These are phyloP conservation scores for Epichloe bromicola DNA, from an alignment of 2,329 filamentous ascomycete species.

Conservation along the genomic window DNA sequence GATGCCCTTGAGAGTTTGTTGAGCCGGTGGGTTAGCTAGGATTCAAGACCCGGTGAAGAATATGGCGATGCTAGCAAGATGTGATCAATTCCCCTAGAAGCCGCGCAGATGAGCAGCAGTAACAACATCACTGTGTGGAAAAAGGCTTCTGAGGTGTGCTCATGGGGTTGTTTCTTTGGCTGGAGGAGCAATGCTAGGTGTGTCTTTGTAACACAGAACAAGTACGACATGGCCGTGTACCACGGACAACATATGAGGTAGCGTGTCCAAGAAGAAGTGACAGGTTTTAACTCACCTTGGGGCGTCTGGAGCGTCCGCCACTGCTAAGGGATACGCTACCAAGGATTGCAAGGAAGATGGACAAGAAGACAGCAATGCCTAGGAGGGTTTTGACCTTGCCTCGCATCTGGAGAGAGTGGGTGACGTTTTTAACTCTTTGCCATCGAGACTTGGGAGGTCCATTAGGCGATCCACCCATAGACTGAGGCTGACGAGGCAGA, in stretches of 20 bases:
- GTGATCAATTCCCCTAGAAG: too few species aligned
- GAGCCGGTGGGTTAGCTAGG: not conserved
- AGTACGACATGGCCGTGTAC: too few species aligned
- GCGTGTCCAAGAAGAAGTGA: not conserved
- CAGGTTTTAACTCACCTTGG: conserved; percentile 17
- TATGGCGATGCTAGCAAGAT: not conserved
- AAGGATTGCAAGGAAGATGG: conserved; percentile 16
- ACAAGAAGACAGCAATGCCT: conserved; percentile 20
- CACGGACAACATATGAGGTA: too few species aligned
- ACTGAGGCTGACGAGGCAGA: conserved; percentile 30
- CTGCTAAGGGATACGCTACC: conserved; percentile 9
- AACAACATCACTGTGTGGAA: too few species aligned
- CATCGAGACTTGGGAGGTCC: conserved; percentile 14
- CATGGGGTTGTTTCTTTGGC: too few species aligned
- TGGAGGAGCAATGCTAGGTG: not conserved
- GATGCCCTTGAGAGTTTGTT: conserved; percentile 10
- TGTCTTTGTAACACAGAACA: not conserved
- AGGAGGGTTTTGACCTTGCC: conserved; percentile 18
- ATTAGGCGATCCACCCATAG: conserved; percentile 26
- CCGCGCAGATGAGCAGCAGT: too few species aligned
- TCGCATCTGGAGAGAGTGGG: conserved; percentile 10
- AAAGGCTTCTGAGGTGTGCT: too few species aligned
- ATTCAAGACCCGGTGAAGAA: not conserved
- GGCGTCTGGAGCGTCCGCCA: conserved; percentile 9
- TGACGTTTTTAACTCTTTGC: conserved; percentile 15